These are phyloP conservation scores for Alternaria sp. DNA, from an alignment of 2,329 filamentous ascomycete genomes.

Conservation along the genomic window DNA sequence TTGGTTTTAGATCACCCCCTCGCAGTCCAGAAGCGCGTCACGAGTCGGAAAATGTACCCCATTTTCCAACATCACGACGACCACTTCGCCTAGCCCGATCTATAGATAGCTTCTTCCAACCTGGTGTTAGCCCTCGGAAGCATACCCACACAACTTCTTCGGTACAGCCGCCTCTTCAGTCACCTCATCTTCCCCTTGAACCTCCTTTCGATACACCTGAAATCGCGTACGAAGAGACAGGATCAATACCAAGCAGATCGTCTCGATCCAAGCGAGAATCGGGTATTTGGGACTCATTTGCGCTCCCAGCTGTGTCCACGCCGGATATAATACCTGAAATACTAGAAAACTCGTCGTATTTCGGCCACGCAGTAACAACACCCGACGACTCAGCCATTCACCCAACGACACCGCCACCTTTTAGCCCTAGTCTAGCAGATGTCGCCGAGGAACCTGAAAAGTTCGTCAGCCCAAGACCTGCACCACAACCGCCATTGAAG, in stretches of 20 bases:
- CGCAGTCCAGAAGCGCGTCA: slow-evolving; percentile 31
- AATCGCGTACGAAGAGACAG: slow-evolving; percentile 13
- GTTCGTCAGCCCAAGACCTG: slow-evolving; percentile 47
- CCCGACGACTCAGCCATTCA: slow-evolving; percentile 53
- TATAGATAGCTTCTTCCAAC: slow-evolving; percentile 65
- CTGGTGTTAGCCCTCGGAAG: slow-evolving; percentile 55
- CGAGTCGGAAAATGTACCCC: slow-evolving; percentile 21
- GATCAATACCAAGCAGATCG: slow-evolving; percentile 4
- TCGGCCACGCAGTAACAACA: slow-evolving; percentile 55
- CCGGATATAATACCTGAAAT: slow-evolving; percentile 37
- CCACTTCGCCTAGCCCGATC: slow-evolving; percentile 45
- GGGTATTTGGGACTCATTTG: slow-evolving; percentile 45
- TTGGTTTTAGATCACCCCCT: slow-evolving; percentile 34
- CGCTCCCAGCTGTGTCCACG: slow-evolving; percentile 29
- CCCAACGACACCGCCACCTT: slow-evolving; percentile 50
- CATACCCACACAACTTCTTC: slow-evolving; percentile 52
- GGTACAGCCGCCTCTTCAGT: slow-evolving; percentile 52
- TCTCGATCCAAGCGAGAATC: slow-evolving; percentile 42
- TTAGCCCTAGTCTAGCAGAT: slow-evolving; percentile 51
- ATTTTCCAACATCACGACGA: slow-evolving; percentile 23
- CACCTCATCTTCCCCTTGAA: slow-evolving; percentile 43
- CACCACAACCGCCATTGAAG: slow-evolving; percentile 42
- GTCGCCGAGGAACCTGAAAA: slow-evolving; percentile 50
- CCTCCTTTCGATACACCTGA: slow-evolving; percentile 35
- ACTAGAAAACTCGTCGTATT: slow-evolving; percentile 40